Conservation (phyloP, 2,329 filamentous ascomycete species). For the Albophoma yamanashiensis region DNA sequence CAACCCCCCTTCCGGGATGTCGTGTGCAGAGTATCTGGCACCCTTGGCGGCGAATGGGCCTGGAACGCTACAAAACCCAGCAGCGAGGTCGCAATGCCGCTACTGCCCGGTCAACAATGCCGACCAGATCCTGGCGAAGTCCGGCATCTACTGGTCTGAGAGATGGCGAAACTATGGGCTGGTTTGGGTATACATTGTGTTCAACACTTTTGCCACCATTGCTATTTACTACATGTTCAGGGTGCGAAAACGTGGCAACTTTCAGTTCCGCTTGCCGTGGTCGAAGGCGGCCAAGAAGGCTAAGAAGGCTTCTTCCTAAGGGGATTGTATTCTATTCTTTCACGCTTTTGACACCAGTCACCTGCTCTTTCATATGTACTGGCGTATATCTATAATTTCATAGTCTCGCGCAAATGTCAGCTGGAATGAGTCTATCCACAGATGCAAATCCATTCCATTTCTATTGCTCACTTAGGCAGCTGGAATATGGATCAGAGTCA, state of each 20-base stretch:
- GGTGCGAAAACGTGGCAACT: conserved; percentile 27
- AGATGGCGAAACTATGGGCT: conserved; percentile 63
- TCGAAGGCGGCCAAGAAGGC: conserved; percentile 2
- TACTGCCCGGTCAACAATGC: conserved; percentile 58
- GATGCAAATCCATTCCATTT: not conserved
- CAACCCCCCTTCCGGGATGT: conserved; percentile 48
- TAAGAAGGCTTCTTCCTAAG: conserved; percentile 1
- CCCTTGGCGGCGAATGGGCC: conserved; percentile 37
- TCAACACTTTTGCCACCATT: conserved; percentile 51
- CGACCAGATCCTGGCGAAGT: conserved; percentile 43
- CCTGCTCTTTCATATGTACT: not conserved
- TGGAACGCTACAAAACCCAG: conserved; percentile 53
- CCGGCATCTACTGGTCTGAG: conserved; percentile 37
- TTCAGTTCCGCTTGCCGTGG: conserved; percentile 4
- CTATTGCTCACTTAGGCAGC: too few relatives aligned
- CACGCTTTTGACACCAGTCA: not conserved
- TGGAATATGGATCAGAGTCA: too few relatives aligned
- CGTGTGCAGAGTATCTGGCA: conserved; percentile 53
- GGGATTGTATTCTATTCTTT: not conserved
- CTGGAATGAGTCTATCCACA: not conserved
- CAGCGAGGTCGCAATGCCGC: conserved; percentile 44
- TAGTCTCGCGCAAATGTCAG: not conserved
- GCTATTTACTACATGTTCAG: conserved; percentile 52
- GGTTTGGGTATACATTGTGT: conserved; percentile 54
- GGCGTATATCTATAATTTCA: not conserved